Base-by-base conservation (phyloP, 768 basidiomycete genomes). In the Pisolithus orientalis region DNA sequence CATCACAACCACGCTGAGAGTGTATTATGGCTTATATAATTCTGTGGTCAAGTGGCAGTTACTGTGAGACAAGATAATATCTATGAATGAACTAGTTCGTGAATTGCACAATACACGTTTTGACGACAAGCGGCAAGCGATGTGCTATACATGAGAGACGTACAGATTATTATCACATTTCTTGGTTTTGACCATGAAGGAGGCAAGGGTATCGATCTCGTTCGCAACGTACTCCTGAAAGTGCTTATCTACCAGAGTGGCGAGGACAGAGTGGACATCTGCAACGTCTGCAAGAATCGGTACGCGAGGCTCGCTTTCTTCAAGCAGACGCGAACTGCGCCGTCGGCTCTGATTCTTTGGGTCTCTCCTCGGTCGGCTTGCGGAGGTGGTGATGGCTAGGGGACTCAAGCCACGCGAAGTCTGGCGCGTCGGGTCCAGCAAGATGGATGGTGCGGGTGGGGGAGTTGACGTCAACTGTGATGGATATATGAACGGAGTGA, bases 121-220 rank as follows among this genome's bases (percentile, higher is more conserved):
- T 34, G 14, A 34, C 11, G 34, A 34, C 34, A 34, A 14, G 21
- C 21, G 28, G 34, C 13, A 11, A 14, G 34, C 34, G 34, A 42
- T 17, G 40, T 42, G 40, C 29, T 45, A 45, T 29, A 45, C 44
- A 45, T 29, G 44, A 27, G 14, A 6, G 56, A 60, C 44, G 24
- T 49, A 57, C 53, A 65, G 57, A 57, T 57, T 48, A 61, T 67
- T 72, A 58, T 80, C 82, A 53, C 72, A 70, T 66, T 80, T 34
- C 34, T 34, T 82, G 6, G 68, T 76, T 66, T 84, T 87, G 47
- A 90, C 79, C 85, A 90, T 85, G 59, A 91, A 90, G 29, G 83
- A 79, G 17, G 87, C 85, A 39, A 91, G 71, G n/a, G 83, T 86
- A 54, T 91, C 90, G 44, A 88, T 82, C 67, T 92, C 90, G 65